Base-by-base conservation (phyloP, 1,139 yeast species). In the Arxiozyma telluris region DNA sequence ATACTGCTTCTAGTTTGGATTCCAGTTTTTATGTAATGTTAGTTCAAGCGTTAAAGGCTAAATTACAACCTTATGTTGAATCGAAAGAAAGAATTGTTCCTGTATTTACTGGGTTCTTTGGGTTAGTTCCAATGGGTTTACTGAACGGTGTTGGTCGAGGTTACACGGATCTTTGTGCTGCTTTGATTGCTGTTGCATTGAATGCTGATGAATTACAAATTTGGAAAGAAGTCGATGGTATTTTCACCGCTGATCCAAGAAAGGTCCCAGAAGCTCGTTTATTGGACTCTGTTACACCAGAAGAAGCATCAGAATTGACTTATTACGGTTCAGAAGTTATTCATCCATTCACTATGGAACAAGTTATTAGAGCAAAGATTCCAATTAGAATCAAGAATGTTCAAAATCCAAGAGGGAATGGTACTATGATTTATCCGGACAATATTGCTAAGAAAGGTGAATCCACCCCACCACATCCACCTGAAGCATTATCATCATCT, bases 171-270 rank as follows among this genome's bases (percentile, higher is more conserved):
- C 75, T 93, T 61, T 93, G 98, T 76, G 98, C 98, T 20, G 98
- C 98, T 0, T 78, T 93, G 66, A 80, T 90, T 46, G 97, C 98
- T 0, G 98, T 93, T 34, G 98, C 97, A 0, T 72, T 86, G 53
- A 82, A 79, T 61, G 98, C 98, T 1, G 96, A 89, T 50, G 98
- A 93, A 71, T 76, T 93, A 55, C 98, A 93, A 73, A 88, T 93
- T 50, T 93, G 98, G 98, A 93, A 93, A 66, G 98, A 93, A 74
- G 98, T 93, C 51, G 98, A 93, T 69, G 98, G 98, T 62, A 93
- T 93, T 48, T 93, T 93, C 74, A 91, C 98, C 0, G 98, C 98
- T 1, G 98, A 93, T 69, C 98, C 98, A 39, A 77, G 98, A 58
- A 93, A 93, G 65, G 98, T 93, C 27, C 87, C 94, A 25, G 83